Evolutionary conservation across 192 early-diverging fungal genomes (phyloP), one percentile per base, ranked within the genome.

Genomic region (Backusella morwellensis): DNA sequence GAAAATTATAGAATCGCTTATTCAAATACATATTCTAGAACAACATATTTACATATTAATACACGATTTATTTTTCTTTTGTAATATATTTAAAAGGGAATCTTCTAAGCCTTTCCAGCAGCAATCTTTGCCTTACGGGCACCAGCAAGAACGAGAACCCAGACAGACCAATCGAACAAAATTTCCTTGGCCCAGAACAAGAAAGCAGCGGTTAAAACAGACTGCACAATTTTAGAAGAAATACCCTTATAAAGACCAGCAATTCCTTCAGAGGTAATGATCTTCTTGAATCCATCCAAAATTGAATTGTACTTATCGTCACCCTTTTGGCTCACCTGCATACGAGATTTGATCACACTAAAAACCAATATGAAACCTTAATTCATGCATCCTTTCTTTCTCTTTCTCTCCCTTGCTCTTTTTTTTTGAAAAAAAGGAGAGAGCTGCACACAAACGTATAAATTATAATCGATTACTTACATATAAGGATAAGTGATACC

Each of bases 401-500:
- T 42, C 41, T 41, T 2, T 42, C 42, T 44, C 15, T 14, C 15
- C 3, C 4, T 44, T 4, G 12, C 0, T 14, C 4, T 44, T 44
- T 44, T 44, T 44, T 44, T 44, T 44, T 15, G 8, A 44, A 44
- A 44, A 44, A 77, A 68, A 69, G 42, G 14, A 44, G 42, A 38
- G 36, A 38, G 38, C 11, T 38, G 2, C 42, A 44, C 42, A 44
- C 42, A 50, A 6, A 50, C 5, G 14, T 14, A 3, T 44, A 19
- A 19, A 50, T 50, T 50, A 50, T 50, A 17, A 17, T 52, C 47
- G 66, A 67, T 47, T 36, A 63, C 86, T 85, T 84, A 95, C 89
- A 99, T 98, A 86, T 99, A 99, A 68, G 98, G 98, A 79, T 99
- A 99, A 21, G 98, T 99, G 75, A 96, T 91, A 80, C 88, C 88